Evolutionary conservation across 495 filamentous ascomycete genomes (phyloP).

Genomic region (Chaetomidium leptoderma): DNA sequence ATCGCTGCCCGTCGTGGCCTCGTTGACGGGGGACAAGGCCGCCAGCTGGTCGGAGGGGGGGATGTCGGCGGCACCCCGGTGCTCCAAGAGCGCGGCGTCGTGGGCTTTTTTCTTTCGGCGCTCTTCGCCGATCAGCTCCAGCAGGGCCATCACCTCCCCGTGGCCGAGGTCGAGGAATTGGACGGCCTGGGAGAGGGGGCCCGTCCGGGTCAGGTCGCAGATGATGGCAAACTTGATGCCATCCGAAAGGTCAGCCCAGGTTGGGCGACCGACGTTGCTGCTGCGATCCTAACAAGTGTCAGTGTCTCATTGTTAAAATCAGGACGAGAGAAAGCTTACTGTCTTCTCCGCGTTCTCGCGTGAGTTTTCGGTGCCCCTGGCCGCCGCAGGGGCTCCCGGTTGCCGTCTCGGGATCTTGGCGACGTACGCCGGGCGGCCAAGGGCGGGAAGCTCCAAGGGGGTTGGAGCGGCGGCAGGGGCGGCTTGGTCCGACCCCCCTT

Average conservation of each 20-base stretch:
- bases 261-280: neutral
- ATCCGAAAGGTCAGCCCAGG: slow-evolving; percentile 18
- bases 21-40: slow-evolving; percentile 8
- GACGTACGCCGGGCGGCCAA: neutral
- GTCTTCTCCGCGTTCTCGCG: neutral
- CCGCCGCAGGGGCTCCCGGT: too few species aligned
- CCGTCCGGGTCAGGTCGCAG: slow-evolving; percentile 13
- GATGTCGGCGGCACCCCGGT: neutral
- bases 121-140: slow-evolving; percentile 12
- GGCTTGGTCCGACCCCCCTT: neutral
- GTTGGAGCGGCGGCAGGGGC: neutral
- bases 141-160: neutral
- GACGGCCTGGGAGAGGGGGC: slow-evolving; percentile 9
- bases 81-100: neutral
- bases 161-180: neutral
- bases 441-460: neutral
- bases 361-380: neutral
- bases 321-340: neutral
- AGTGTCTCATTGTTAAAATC: neutral
- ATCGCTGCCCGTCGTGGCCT: slow-evolving; percentile 7
- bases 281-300: neutral
- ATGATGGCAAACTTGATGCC: slow-evolving; percentile 21
- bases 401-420: neutral
- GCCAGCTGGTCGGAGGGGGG: neutral
- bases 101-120: neutral